These are phyloP conservation scores for Peterozyma toletana DNA, from an alignment of 805 yeast genomes.

Conservation along the genomic window DNA sequence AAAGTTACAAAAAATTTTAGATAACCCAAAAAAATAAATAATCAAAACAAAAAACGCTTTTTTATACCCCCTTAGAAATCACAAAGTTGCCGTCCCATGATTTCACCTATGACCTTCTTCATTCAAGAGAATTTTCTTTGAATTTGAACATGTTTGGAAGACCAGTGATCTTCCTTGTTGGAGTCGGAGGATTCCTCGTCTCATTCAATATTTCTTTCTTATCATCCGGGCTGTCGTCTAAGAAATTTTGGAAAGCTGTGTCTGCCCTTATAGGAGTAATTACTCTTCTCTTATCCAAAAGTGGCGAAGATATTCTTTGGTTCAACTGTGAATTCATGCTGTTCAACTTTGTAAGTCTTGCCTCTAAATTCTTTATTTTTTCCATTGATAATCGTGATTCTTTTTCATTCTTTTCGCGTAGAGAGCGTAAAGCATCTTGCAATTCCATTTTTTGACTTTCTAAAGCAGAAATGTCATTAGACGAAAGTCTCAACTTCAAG, in stretches of 20 bases:
- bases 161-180: constrained; percentile 6
- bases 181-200: constrained; percentile 3
- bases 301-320: not conserved
- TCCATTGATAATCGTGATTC: constrained; percentile 18
- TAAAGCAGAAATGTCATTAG: constrained; percentile 13
- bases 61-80: no score
- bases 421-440: constrained; percentile 20
- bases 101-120: no score
- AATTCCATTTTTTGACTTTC: constrained; percentile 22
- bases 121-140: no score
- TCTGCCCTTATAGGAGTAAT: not conserved
- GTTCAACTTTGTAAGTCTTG: constrained; percentile 13
- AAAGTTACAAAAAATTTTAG: no score
- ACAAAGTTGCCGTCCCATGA: no score
- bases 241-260: constrained; percentile 2
- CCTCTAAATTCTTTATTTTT: constrained; percentile 15
- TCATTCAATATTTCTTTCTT: no score
- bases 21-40: no score
- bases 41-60: no score
- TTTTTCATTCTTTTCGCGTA: constrained; percentile 18
- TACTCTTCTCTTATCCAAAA: no score
- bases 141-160: no score
- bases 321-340: constrained; percentile 8
- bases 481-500: constrained; percentile 25
- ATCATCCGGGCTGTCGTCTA: no score